These are phyloP conservation scores for Aureobasidium sp. DNA, from an alignment of 2,329 filamentous ascomycete species.

Conservation along the genomic window DNA sequence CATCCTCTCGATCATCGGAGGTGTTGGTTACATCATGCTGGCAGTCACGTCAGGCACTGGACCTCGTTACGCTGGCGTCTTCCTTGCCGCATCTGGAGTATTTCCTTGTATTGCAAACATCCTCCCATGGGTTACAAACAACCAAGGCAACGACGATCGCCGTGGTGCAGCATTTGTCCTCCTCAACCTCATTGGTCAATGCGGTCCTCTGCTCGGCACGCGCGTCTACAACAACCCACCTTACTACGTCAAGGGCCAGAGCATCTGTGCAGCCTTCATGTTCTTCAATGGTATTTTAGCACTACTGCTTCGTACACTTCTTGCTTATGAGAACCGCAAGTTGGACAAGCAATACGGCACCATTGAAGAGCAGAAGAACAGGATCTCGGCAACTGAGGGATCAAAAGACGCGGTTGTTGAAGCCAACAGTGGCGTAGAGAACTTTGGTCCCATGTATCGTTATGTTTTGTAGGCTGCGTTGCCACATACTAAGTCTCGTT, in stretches of 20 bases:
- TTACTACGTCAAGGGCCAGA: slow-evolving; percentile 45
- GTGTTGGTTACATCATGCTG: slow-evolving; percentile 56
- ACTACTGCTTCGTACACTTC: slow-evolving; percentile 42
- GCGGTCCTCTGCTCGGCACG: slow-evolving; percentile 55
- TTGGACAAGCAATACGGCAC: slow-evolving; percentile 42
- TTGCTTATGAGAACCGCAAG: slow-evolving; percentile 51
- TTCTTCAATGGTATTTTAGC: slow-evolving; percentile 49
- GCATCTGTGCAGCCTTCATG: slow-evolving; percentile 53
- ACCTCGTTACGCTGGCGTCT: slow-evolving; percentile 37
- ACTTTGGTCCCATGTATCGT: slow-evolving; percentile 23
- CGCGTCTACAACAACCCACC: slow-evolving; percentile 46
- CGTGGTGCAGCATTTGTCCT: slow-evolving; percentile 15
- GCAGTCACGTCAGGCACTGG: slow-evolving; percentile 45
- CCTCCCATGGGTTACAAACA: slow-evolving; percentile 20
- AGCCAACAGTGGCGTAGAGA: slow-evolving; percentile 18
- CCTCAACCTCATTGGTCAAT: slow-evolving; percentile 67
- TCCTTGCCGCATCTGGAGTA: slow-evolving; percentile 19
- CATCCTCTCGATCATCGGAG: slow-evolving; percentile 47
- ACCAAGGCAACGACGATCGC: slow-evolving; percentile 19
- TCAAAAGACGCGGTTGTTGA: slow-evolving; percentile 8
- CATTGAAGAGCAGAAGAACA: slow-evolving; percentile 16
- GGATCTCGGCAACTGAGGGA: slow-evolving; percentile 7
- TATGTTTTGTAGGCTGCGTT: slow-evolving; percentile 16
- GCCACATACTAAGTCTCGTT: not conserved
- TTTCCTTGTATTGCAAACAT: slow-evolving; percentile 21